Evolutionary conservation across 805 yeast species (phyloP).

Genomic region (Saturnispora ahearnii): DNA sequence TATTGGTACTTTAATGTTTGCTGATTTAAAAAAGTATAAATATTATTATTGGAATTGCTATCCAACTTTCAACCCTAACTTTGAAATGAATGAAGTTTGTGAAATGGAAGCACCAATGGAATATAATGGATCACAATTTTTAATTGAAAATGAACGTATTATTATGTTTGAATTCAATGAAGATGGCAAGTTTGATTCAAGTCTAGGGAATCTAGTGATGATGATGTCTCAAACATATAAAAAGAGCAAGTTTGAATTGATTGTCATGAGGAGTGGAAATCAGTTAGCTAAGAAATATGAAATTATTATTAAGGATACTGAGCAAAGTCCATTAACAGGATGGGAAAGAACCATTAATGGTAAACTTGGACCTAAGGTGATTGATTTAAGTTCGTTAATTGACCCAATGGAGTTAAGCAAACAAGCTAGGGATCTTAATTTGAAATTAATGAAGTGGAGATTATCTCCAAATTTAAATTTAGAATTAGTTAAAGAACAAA

Average conservation of each 20-base stretch:
- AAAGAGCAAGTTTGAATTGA: constrained; percentile 19
- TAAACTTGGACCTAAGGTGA: constrained; percentile 70
- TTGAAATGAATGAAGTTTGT: constrained; percentile 32
- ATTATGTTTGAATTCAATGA: constrained; percentile 24
- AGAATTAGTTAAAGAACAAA: constrained; percentile 49
- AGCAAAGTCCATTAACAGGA: constrained; percentile 39
- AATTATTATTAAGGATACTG: background rate
- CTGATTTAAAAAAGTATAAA: constrained; percentile 82
- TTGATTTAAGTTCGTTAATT: constrained; percentile 72
- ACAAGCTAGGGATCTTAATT: constrained; percentile 86
- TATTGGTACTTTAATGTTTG: constrained; percentile 56
- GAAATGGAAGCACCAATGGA: background rate
- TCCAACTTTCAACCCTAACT: constrained; percentile 48
- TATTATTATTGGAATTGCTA: constrained; percentile 85
- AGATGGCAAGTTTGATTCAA: background rate
- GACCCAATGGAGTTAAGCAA: constrained; percentile 77
- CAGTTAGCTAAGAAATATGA: constrained; percentile 9
- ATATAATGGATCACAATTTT: background rate
- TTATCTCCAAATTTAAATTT: constrained; percentile 75
- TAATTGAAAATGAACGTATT: constrained; percentile 1
- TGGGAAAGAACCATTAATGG: constrained; percentile 83
- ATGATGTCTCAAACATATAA: constrained; percentile 22
- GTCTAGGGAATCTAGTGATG: background rate
- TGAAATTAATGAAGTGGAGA: constrained; percentile 95
- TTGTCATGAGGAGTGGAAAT: constrained; percentile 12